Conservation (phyloP, 306 rosid genomes). For the Casuarina glauca region DNA sequence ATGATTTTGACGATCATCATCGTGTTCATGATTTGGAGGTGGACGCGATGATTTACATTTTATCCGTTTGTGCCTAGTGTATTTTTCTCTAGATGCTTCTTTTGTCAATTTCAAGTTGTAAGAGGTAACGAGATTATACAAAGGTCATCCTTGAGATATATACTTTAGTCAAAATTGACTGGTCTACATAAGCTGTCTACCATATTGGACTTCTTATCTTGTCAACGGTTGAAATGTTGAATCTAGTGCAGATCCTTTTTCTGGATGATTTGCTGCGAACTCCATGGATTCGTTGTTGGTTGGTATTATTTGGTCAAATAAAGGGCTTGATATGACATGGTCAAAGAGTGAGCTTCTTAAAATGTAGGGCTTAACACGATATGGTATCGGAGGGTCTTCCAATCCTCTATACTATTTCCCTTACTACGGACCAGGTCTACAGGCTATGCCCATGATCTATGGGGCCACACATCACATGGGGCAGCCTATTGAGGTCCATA, state of each 20-base stretch:
- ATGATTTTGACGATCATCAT: constrained; percentile 64
- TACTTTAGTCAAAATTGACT: background rate
- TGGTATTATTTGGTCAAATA: too few species aligned
- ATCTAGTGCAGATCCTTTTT: background rate
- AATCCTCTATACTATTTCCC: too few species aligned
- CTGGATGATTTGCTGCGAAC: background rate
- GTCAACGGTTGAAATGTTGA: background rate
- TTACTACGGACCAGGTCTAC: too few species aligned
- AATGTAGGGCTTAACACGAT: too few species aligned
- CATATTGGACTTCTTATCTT: background rate
- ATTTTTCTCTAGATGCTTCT: background rate
- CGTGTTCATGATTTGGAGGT: constrained; percentile 54
- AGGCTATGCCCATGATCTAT: too few species aligned
- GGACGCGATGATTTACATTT: constrained; percentile 35
- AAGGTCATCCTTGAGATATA: background rate
- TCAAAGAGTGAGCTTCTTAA: too few species aligned
- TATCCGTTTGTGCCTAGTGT: background rate
- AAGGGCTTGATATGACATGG: too few species aligned
- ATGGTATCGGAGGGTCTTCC: too few species aligned
- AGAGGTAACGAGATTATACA: background rate
- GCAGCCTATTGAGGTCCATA: too few species aligned
- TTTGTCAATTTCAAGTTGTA: background rate
- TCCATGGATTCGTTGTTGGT: background rate
- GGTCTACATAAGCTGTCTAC: background rate
- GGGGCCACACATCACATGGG: too few species aligned